A percentile compares a stretch with the other conserved stretches of the same genome.
Evolutionary conservation across 768 basidiomycete genomes (phyloP).

Genomic region (Suillus luteus): DNA sequence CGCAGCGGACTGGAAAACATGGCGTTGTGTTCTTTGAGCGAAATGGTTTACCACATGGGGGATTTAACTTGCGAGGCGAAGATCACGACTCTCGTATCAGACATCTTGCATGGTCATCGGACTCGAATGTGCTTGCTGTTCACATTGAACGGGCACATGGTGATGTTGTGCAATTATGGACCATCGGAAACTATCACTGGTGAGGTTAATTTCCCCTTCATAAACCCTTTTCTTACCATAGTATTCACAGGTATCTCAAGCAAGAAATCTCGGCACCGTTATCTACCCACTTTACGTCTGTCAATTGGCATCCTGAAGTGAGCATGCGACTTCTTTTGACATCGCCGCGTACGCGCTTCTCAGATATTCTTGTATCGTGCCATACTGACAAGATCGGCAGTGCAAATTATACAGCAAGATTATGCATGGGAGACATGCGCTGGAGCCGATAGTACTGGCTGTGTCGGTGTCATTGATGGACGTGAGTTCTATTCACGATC

Average conservation of each 20-base stretch:
- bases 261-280: constrained; percentile 70
- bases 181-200: constrained; percentile 95
- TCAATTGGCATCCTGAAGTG: constrained; percentile 88
- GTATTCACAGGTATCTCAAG: constrained; percentile 77
- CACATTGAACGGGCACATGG: constrained; percentile 74
- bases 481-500: constrained; percentile 47
- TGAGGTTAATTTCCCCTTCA: constrained; percentile 27
- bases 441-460: constrained; percentile 80
- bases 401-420: constrained; percentile 54
- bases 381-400: constrained; percentile 31
- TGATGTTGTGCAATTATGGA: constrained; percentile 93
- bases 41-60: constrained; percentile 91
- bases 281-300: constrained; percentile 63
- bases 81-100: constrained; percentile 72
- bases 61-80: constrained; percentile 64
- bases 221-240: constrained; percentile 1
- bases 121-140: constrained; percentile 81
- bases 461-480: constrained; percentile 89
- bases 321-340: constrained; percentile 65
- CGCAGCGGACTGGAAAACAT: constrained; percentile 67
- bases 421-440: constrained; percentile 81
- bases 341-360: constrained; percentile 55
- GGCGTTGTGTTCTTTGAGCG: constrained; percentile 94
- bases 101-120: constrained; percentile 84
- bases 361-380: background rate